Base-by-base conservation (phyloP, 805 yeast species). In the Yarrowia deformans region DNA sequence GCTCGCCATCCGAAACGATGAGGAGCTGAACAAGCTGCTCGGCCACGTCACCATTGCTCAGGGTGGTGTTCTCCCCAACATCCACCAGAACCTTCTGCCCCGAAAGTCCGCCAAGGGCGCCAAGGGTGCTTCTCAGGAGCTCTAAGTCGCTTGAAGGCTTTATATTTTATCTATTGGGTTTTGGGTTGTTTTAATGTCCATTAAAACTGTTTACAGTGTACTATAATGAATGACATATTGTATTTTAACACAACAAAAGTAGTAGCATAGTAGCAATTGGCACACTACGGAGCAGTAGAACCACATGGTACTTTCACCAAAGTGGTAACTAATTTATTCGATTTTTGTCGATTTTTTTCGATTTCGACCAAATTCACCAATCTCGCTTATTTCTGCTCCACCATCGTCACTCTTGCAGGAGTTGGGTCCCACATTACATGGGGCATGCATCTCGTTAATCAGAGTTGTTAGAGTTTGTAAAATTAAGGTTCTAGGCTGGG, bases 51-150 rank as follows among this genome's bases (percentile, higher is more conserved):
- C 97, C 74, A 94, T 93, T 78, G 97, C 98, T 75, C 97, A 93
- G 84, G 98, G 98, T 89, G 98, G 98, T 91, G 98, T 94, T 77
- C 87, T 93, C 83, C 98, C 98, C 85, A 91, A 92, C 89, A 91
- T 93, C 80, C 97, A 91, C 85, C 92, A 89, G 84, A 89, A 89
- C 85, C 89, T 93, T 82, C 88, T 93, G 78, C 93, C 94, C 81
- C 86, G 89, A 85, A 79, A 79, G 77, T 72, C 79, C 64, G 75
- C 75, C 74, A 78, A 77, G 79, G 73, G 73, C 73, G 74, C 74
- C 75, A 75, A 76, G 72, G 78, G 77, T 76, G 79, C 80, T 69
- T 77, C 79, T 75, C 81, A 79, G 76, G 81, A 78, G 77, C 75
- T 78, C 69, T 78, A 78, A 76, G 72, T 66, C 56, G 16, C 9